phyloP scores from a whole-genome alignment of 2,329 filamentous ascomycete genomes.

The Harringtonia lauricola region DNA sequence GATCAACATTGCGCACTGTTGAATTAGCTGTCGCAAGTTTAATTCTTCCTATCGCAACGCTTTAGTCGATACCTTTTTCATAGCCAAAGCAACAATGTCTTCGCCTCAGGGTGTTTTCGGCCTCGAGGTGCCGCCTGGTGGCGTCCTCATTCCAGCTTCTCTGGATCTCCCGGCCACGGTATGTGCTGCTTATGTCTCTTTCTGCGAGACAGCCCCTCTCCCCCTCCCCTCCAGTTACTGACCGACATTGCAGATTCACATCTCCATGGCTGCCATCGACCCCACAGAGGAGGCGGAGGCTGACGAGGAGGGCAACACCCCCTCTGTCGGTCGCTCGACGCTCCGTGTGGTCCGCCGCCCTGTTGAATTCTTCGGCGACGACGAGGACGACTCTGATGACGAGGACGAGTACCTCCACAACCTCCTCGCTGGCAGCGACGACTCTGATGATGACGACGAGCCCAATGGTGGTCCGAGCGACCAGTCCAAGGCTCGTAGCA shows the following conservation, averaged over 20 bases:
- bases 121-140: slow-evolving; percentile 79
- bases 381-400: slow-evolving; percentile 44
- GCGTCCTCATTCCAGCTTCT: slow-evolving; percentile 68
- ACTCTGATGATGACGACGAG: slow-evolving; percentile 57
- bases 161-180: slow-evolving; percentile 76
- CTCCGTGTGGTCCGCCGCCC: slow-evolving; percentile 80
- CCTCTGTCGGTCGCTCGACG: slow-evolving; percentile 63
- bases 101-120: slow-evolving; percentile 52
- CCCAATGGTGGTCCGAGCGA: slow-evolving; percentile 85
- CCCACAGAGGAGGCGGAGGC: slow-evolving; percentile 65
- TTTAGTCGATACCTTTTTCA: no score
- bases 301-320: slow-evolving; percentile 50
- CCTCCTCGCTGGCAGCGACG: slow-evolving; percentile 38
- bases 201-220: not conserved
- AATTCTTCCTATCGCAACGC: no score
- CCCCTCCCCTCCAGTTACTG: no score
- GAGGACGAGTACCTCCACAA: slow-evolving; percentile 51
- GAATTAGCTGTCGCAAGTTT: no score
- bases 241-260: slow-evolving; percentile 94
- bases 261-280: slow-evolving; percentile 98
- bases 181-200: slow-evolving; percentile 25
- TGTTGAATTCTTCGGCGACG: slow-evolving; percentile 29
- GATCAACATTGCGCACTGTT: no score
- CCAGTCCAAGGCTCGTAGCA: slow-evolving; percentile 71
- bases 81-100: slow-evolving; percentile 12